These are phyloP conservation scores for Blastocystis sp. DNA, from an alignment of 352 stramenopile genomes.

Conservation along the genomic window DNA sequence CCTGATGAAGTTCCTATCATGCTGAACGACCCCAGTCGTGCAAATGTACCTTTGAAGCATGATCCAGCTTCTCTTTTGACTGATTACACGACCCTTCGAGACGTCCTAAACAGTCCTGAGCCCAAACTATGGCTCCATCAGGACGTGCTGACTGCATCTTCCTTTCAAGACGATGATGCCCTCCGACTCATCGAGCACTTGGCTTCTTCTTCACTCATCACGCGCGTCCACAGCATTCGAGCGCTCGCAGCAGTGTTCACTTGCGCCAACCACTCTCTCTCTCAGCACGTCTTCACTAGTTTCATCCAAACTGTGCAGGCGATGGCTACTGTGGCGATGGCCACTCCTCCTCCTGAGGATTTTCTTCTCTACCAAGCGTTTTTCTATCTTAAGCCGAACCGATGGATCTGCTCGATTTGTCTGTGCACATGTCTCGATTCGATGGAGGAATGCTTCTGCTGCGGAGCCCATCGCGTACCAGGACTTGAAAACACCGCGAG, in stretches of 20 bases:
- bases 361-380: constrained; percentile 32
- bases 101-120: background rate
- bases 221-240: background rate
- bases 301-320: background rate
- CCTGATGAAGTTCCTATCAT: background rate
- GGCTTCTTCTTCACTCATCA: background rate
- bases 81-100: background rate
- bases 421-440: background rate
- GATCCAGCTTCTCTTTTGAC: background rate
- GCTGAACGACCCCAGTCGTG: background rate
- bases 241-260: background rate
- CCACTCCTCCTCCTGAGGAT: background rate
- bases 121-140: constrained; percentile 19
- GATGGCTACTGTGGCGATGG: background rate
- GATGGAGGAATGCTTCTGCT: background rate
- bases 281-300: background rate
- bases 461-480: background rate
- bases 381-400: background rate
- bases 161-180: background rate
- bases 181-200: background rate
- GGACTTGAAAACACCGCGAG: background rate
- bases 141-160: background rate
- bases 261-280: background rate
- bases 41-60: background rate
- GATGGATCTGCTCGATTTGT: constrained; percentile 38